Evolutionary conservation across 2,329 filamentous ascomycete genomes (phyloP), one percentile per base, ranked within the genome.

Genomic region (Pseudopithomyces chartarum): DNA sequence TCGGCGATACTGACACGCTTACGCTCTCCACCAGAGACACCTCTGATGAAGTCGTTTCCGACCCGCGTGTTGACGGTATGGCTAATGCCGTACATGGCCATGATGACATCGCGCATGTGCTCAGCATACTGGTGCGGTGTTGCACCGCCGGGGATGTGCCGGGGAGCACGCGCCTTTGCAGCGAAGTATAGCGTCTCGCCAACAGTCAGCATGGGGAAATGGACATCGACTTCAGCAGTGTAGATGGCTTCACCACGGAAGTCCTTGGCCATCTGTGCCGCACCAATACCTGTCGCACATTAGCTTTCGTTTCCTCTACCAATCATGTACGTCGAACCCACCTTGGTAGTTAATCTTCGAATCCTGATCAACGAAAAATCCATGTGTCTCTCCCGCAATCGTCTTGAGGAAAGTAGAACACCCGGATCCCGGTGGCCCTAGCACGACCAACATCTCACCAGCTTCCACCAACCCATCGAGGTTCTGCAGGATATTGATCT

Each of bases 181-280:
- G 90, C 90, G 60, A 94, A 94, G 53, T 86, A 88, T 45, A 94
- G 81, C 1, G 91, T 95, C 66, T 94, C 89, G 50, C 90, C 90
- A 42, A 94, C 90, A 1, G 85, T 87, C 66, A 95, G 77, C 77
- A 88, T 85, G 12, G 90, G 89, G 69, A 93, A 93, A 76, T 93
- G 90, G 4, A 90, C 88, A 71, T 96, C 92, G 34, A 91, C 88
- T 74, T 95, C 91, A 57, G 90, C 90, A 0, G 90, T 93, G 77
- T 95, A 95, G 73, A 95, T 93, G 59, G 90, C 90, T 76, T 96
- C 91, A 62, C 91, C 91, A 26, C 90, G 87, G 78, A 94, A 92
- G 59, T 85, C 81, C 11, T 85, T 85, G 76, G 90, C 86, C 90
- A 95, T 94, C 70, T 91, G 85, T 68, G 90, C 78, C 54, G 90